Percentiles rank a stretch among this genome's conserved stretches.
Conservation (phyloP, 1,139 yeast genomes). For the Sugiyamaella xylanicola region DNA sequence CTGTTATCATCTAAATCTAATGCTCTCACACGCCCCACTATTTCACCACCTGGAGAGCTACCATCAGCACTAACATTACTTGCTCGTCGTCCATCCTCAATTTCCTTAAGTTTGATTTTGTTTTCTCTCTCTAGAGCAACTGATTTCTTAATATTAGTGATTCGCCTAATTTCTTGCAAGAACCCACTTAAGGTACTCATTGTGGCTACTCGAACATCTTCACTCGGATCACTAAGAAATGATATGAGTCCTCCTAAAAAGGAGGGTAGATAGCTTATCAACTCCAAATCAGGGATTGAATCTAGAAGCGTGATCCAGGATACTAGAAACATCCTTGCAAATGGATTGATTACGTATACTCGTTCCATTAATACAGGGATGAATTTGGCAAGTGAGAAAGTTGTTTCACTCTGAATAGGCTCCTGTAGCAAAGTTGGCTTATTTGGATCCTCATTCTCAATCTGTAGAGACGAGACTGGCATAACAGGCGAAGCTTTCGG, state of each 20-base stretch:
- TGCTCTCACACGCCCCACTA: conserved; percentile 9
- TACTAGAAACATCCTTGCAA: conserved; percentile 85
- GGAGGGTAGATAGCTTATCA: conserved; percentile 84
- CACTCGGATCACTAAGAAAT: conserved; percentile 79
- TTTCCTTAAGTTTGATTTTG: conserved; percentile 8
- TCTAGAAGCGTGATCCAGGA: conserved; percentile 91
- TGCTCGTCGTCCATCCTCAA: not conserved
- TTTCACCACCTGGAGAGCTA: not conserved
- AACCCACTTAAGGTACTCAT: conserved; percentile 74
- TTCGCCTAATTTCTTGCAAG: conserved; percentile 75
- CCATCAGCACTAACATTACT: not conserved
- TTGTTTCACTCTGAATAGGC: conserved; percentile 66
- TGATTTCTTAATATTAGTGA: conserved; percentile 64
- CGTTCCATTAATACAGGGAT: conserved; percentile 89
- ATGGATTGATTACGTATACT: conserved; percentile 89
- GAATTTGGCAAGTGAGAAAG: conserved; percentile 84
- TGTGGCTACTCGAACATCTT: conserved; percentile 86
- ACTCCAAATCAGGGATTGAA: conserved; percentile 88
- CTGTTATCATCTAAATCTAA: conserved; percentile 27
- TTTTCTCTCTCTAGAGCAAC: conserved; percentile 28
- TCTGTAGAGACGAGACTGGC: conserved; percentile 8
- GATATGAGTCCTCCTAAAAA: conserved; percentile 83
- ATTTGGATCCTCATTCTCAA: conserved; percentile 29
- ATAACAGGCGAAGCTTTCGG: conserved; percentile 33
- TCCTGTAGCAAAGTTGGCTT: conserved; percentile 35